Evolutionary conservation across 352 stramenopile genomes (phyloP), one percentile per base, ranked within the genome.

Genomic region (Phytophthora niederhauseri): DNA sequence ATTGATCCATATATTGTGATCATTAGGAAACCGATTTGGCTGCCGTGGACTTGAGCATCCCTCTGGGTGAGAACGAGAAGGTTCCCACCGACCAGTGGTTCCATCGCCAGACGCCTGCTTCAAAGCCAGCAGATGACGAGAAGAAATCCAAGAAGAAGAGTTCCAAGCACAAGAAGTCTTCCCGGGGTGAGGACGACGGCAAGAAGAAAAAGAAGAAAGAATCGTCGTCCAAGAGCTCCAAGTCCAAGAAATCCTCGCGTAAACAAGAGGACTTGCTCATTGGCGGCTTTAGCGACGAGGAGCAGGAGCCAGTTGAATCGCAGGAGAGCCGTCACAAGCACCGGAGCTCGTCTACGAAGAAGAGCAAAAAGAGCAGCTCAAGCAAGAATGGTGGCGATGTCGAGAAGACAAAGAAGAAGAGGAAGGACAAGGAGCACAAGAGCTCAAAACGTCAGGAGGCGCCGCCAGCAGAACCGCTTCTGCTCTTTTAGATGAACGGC

Each of bases 81-180:
- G 87, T 94, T 64, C 85, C 84, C 4, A 90, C 95, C 38, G 75
- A 90, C 17, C 85, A 94, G 46, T 90, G 97, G 80, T 92, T 78
- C 70, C 84, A 93, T 70, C 82, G 83, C 17, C 76, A 91, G 60
- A 80, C 78, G 11, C 56, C 62, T 1, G 63, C 65, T 17, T 43
- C 54, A 4, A 91, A 74, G 17, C 62, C 64, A 8, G 30, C 31
- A 5, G 61, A 89, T 65, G 79, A 72, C 9, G 80, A 81, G 7
- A 84, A 84, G 58, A 95, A 92, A 65, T 90, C 77, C 30, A 97
- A 95, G 66, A 87, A 83, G 65, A 89, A 75, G 54, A 79, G 52
- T 61, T 75, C 63, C 30, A 85, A 79, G 61, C 61, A 76, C 57
- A 91, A 88, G 34, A 81, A 84, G 48, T 58, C 68, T 34, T 80